These are phyloP conservation scores for Epichloe uncinata DNA, from an alignment of 2,329 filamentous ascomycete genomes.

Conservation along the genomic window DNA sequence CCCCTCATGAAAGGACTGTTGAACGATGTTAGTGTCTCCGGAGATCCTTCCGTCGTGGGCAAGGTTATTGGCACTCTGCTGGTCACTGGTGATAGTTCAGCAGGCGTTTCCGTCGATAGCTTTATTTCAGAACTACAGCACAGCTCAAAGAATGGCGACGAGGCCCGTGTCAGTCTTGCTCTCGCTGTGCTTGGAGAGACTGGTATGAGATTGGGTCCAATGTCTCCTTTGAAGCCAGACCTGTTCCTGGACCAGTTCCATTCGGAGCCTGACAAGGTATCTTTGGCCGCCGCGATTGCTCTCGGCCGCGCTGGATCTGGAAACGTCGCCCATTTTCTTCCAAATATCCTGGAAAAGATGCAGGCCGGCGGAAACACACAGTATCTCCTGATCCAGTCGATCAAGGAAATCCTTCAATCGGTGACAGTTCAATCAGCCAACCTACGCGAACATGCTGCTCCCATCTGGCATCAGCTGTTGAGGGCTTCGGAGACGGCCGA, in stretches of 20 bases:
- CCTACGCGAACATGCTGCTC: slow-evolving; percentile 59
- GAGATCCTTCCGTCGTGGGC: slow-evolving; percentile 81
- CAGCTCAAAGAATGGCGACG: slow-evolving; percentile 42
- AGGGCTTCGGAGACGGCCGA: slow-evolving; percentile 70
- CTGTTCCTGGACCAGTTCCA: slow-evolving; percentile 74
- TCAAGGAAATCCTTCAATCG: slow-evolving; percentile 89
- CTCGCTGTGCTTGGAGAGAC: slow-evolving; percentile 89
- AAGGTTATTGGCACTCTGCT: slow-evolving; percentile 87
- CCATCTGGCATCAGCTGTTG: slow-evolving; percentile 76
- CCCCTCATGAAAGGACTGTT: slow-evolving; percentile 69
- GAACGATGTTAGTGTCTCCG: slow-evolving; percentile 65
- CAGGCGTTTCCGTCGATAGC: slow-evolving; percentile 68
- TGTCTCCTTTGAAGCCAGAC: slow-evolving; percentile 59
- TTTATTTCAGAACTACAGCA: slow-evolving; percentile 68
- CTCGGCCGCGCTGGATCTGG: slow-evolving; percentile 84
- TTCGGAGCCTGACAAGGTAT: slow-evolving; percentile 69
- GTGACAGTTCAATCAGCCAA: slow-evolving; percentile 60
- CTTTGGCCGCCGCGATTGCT: slow-evolving; percentile 80
- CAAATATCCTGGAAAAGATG: slow-evolving; percentile 66
- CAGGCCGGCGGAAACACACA: slow-evolving; percentile 54
- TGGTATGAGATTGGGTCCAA: slow-evolving; percentile 62
- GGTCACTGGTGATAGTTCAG: slow-evolving; percentile 62
- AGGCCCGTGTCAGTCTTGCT: slow-evolving; percentile 69
- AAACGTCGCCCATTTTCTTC: slow-evolving; percentile 69
- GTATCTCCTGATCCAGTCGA: slow-evolving; percentile 81